Conservation (phyloP, 2,329 filamentous ascomycete genomes). For the Achaetomium macrosporum region DNA sequence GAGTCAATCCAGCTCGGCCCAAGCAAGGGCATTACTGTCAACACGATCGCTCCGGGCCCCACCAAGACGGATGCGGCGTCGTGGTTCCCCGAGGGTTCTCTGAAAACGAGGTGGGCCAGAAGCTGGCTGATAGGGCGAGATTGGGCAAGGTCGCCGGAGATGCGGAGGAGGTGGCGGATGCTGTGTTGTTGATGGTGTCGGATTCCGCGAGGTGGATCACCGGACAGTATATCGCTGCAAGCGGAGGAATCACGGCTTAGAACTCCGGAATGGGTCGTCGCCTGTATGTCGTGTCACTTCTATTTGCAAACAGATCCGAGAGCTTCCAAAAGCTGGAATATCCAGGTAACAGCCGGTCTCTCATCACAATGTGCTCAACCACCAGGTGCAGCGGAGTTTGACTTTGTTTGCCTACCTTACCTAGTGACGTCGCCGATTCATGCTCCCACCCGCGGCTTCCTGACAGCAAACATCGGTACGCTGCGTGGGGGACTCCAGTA, state of each 20-base stretch:
- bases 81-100: conserved; percentile 11
- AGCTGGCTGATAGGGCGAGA: conserved; percentile 26
- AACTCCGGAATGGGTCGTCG: background rate
- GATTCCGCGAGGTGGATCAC: conserved; percentile 41
- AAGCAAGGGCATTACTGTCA: conserved; percentile 38
- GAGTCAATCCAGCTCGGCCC: conserved; percentile 25
- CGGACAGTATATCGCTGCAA: conserved; percentile 36
- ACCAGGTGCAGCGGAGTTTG: too few species aligned
- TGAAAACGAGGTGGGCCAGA: conserved; percentile 20
- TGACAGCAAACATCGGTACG: too few species aligned
- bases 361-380: too few species aligned
- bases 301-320: too few species aligned
- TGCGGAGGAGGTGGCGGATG: conserved; percentile 38
- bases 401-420: too few species aligned
- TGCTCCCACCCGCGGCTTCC: too few species aligned
- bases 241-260: conserved; percentile 29
- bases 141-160: conserved; percentile 32
- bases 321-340: too few species aligned
- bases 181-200: conserved; percentile 34
- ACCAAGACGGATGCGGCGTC: conserved; percentile 31
- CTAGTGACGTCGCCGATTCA: too few species aligned
- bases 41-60: conserved; percentile 37
- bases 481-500: too few species aligned
- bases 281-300: too few species aligned
- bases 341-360: too few species aligned